Conservation (phyloP, 1,284 basidiomycete species). For the Leccinum insigne region DNA sequence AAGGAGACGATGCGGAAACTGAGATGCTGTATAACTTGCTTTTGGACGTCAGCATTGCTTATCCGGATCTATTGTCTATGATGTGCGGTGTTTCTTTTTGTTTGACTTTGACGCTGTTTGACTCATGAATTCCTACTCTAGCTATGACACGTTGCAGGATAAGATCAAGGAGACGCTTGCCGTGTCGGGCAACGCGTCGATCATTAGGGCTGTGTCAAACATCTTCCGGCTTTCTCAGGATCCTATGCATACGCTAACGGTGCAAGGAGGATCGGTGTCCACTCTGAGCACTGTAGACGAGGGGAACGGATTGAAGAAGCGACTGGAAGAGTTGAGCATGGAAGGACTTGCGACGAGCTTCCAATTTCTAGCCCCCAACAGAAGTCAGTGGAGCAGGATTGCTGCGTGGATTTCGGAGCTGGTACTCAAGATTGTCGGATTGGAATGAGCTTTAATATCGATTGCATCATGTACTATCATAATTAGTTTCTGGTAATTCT, state of each 20-base stretch:
- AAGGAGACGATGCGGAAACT: slow-evolving; percentile 80
- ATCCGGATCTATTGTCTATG: slow-evolving; percentile 75
- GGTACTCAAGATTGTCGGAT: slow-evolving; percentile 53
- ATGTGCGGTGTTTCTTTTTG: slow-evolving; percentile 50
- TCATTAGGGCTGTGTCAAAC: slow-evolving; percentile 70
- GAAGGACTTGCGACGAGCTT: slow-evolving; percentile 67
- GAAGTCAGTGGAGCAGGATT: slow-evolving; percentile 60
- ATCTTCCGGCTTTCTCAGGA: slow-evolving; percentile 75
- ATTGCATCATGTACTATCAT: slow-evolving; percentile 8
- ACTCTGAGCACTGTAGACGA: slow-evolving; percentile 68
- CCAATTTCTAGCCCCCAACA: slow-evolving; percentile 62
- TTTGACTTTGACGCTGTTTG: slow-evolving; percentile 3
- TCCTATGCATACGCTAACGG: slow-evolving; percentile 38
- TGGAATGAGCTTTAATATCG: slow-evolving; percentile 31
- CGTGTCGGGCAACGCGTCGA: slow-evolving; percentile 69
- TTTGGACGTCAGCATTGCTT: slow-evolving; percentile 68
- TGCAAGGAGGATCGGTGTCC: slow-evolving; percentile 55
- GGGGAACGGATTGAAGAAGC: slow-evolving; percentile 29
- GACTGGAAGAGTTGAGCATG: slow-evolving; percentile 69
- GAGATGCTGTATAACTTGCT: slow-evolving; percentile 80
- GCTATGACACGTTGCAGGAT: slow-evolving; percentile 80
- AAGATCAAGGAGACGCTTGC: slow-evolving; percentile 77
- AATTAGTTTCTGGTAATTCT: slow-evolving; percentile 16
- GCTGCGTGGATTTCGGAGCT: slow-evolving; percentile 74
- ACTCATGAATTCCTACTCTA: slow-evolving; percentile 32